phyloP scores from a whole-genome alignment of 2,329 filamentous ascomycete genomes.

The Sporothrix pallida region DNA sequence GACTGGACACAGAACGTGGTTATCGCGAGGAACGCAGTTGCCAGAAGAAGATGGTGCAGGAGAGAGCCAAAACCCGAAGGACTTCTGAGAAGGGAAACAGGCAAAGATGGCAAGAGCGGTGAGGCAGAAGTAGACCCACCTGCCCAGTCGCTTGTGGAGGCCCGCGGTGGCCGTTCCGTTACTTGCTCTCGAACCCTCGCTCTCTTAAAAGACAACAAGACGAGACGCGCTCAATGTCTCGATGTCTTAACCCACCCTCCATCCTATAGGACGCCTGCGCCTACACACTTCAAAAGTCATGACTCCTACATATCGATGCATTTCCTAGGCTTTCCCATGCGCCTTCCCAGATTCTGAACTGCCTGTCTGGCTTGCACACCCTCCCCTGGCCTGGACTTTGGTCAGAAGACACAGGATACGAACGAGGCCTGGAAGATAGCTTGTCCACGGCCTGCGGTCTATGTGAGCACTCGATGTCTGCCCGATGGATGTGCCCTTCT shows the following conservation, averaged over 20 bases:
- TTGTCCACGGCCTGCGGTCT: background rate
- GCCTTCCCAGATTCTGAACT: background rate
- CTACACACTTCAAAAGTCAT: background rate
- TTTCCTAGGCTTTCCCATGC: background rate
- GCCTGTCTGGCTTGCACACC: conserved; percentile 32
- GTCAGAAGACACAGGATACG: conserved; percentile 31
- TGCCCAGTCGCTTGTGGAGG: conserved; percentile 21
- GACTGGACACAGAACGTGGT: conserved; percentile 7
- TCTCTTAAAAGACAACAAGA: background rate
- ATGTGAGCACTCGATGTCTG: background rate
- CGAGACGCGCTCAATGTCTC: conserved; percentile 26
- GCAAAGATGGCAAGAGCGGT: background rate
- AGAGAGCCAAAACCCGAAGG: background rate
- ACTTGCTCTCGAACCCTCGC: background rate
- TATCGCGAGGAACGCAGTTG: background rate
- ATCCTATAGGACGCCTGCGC: background rate
- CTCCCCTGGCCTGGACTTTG: background rate
- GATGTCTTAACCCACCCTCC: conserved; percentile 24
- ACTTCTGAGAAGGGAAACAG: background rate
- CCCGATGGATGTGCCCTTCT: background rate
- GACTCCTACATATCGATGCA: conserved; percentile 4
- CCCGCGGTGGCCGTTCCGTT: background rate
- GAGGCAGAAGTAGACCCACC: background rate
- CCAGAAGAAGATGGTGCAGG: background rate
- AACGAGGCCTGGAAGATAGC: background rate